Evolutionary conservation across 2,329 filamentous ascomycete species (phyloP).

Genomic region (Monosporascus ibericus): DNA sequence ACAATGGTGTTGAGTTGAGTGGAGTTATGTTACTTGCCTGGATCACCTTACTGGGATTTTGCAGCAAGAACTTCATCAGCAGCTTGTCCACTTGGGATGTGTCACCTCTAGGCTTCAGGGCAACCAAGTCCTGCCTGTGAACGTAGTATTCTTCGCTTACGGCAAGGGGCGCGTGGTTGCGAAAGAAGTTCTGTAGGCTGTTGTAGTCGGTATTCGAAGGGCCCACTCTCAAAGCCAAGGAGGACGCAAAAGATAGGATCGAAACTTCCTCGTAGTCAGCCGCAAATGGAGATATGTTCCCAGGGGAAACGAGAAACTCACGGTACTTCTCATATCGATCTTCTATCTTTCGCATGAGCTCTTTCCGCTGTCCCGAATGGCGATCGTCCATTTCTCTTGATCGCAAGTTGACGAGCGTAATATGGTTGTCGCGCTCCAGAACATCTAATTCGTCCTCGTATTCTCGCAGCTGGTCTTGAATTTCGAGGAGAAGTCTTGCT

Average conservation of each 20-base stretch:
- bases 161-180: neutral
- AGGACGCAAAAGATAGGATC: conserved; percentile 1
- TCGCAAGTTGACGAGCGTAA: neutral
- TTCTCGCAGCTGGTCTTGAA: conserved; percentile 6
- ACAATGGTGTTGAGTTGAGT: neutral
- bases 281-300: neutral
- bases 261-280: conserved; percentile 1
- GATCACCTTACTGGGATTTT: neutral
- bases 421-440: neutral
- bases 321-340: conserved; percentile 6
- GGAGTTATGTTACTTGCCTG: neutral
- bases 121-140: conserved; percentile 3
- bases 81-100: conserved; percentile 2
- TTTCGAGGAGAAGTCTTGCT: conserved; percentile 5
- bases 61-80: conserved; percentile 1
- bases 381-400: neutral
- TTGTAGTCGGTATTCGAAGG: conserved; percentile 3
- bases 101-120: conserved; percentile 2
- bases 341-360: conserved; percentile 4
- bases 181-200: conserved; percentile 1
- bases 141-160: conserved; percentile 1
- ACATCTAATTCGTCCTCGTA: conserved; percentile 2
- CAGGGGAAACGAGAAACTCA: neutral
- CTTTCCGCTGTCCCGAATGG: neutral
- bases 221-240: neutral